Percentiles rank a stretch among this genome's conserved stretches.
phyloP scores from a whole-genome alignment of 345 rosid genomes.

The Citrus medica region DNA sequence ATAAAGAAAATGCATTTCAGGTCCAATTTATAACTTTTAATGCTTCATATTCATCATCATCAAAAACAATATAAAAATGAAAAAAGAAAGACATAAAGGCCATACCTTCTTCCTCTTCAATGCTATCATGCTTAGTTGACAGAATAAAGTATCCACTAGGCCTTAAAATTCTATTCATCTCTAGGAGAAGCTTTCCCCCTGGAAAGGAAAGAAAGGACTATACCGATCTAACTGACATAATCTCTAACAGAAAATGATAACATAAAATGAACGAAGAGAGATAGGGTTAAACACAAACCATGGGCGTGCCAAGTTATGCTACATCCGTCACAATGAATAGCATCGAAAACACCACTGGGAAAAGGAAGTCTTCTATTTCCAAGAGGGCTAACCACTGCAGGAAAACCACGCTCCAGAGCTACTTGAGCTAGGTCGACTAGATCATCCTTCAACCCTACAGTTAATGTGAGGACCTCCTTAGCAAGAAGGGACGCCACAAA shows the following conservation, averaged over 20 bases:
- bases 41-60: constrained; percentile 1
- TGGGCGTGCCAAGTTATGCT: constrained; percentile 76
- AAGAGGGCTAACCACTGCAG: constrained; percentile 67
- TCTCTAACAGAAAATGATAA: not conserved
- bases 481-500: constrained; percentile 75
- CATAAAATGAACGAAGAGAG: not conserved
- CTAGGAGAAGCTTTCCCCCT: constrained; percentile 88
- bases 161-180: constrained; percentile 89
- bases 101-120: constrained; percentile 83
- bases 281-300: constrained; percentile 38
- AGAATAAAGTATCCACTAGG: constrained; percentile 88
- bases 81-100: not conserved
- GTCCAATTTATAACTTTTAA: not conserved
- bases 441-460: constrained; percentile 89
- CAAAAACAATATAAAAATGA: not conserved
- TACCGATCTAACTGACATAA: not conserved
- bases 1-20: not conserved
- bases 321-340: constrained; percentile 84
- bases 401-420: constrained; percentile 88
- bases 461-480: constrained; percentile 66
- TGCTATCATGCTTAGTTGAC: constrained; percentile 68
- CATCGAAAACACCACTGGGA: constrained; percentile 88
- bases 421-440: constrained; percentile 90
- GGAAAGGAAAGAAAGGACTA: constrained; percentile 9
- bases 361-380: constrained; percentile 81